Evolutionary conservation across 768 basidiomycete species (phyloP).

Genomic region (Nidula microcarpa): DNA sequence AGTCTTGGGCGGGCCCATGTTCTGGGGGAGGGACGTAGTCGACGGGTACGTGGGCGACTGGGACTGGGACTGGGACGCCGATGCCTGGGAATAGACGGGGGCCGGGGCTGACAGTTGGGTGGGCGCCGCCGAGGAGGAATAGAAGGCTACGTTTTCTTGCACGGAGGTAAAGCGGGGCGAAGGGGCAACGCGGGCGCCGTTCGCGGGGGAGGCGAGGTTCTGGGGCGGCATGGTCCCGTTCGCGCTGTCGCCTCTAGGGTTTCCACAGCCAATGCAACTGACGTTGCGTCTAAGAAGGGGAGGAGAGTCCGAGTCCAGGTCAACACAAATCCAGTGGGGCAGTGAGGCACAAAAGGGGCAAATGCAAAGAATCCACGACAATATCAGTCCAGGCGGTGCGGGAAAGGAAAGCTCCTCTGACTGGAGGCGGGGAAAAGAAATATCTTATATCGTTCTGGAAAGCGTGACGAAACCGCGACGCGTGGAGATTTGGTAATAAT

Average conservation of each 20-base stretch:
- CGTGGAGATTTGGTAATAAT: conserved; percentile 4
- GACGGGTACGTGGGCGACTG: conserved; percentile 12
- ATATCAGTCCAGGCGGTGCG: not conserved
- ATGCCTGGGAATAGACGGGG: conserved; percentile 1
- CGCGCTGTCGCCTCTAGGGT: conserved; percentile 41
- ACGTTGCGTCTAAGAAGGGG: conserved; percentile 69
- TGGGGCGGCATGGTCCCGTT: not conserved
- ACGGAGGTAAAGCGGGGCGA: conserved; percentile 15
- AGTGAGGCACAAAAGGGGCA: conserved; percentile 1
- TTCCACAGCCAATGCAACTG: conserved; percentile 75
- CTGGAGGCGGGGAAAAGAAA: not conserved
- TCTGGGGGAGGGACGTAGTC: conserved; percentile 9
- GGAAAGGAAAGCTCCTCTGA: conserved; percentile 3
- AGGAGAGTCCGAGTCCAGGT: conserved; percentile 31
- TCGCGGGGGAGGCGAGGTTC: not conserved
- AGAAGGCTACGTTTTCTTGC: conserved; percentile 12
- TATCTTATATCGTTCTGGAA: conserved; percentile 5
- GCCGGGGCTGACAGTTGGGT: conserved; percentile 11
- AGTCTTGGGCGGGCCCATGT: conserved; percentile 29
- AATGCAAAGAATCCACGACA: conserved; percentile 5
- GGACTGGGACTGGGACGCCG: conserved; percentile 5
- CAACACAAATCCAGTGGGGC: conserved; percentile 27
- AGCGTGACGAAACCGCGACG: conserved; percentile 6
- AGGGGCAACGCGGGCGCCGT: conserved; percentile 9
- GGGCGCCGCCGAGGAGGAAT: conserved; percentile 20